Conservation (phyloP, 2,329 filamentous ascomycete species). For the Coniochaeta sp. region DNA sequence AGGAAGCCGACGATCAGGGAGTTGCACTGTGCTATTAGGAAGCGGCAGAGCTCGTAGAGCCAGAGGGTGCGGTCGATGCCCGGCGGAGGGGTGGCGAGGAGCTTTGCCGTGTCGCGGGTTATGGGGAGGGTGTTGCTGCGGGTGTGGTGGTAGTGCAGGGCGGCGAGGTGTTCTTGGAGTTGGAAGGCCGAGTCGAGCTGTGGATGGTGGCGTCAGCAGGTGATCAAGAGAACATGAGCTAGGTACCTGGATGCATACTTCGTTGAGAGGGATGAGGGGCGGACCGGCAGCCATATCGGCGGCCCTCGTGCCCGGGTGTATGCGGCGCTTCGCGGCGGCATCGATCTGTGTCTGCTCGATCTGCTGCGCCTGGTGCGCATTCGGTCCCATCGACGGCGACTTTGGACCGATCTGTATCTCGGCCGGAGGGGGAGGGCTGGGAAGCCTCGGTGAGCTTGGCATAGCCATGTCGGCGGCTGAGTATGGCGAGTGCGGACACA, state of each 20-base stretch:
- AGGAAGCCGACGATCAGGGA: constrained; percentile 88
- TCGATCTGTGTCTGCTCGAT: constrained; percentile 60
- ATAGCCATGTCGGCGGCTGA: constrained; percentile 39
- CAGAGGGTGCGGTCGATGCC: constrained; percentile 82
- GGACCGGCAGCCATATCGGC: constrained; percentile 89
- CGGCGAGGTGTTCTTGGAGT: constrained; percentile 92
- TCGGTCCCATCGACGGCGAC: constrained; percentile 58
- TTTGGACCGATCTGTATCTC: constrained; percentile 76
- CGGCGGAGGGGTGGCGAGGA: constrained; percentile 72
- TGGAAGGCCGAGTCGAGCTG: constrained; percentile 97
- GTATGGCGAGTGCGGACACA: neutral
- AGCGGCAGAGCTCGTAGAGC: constrained; percentile 96
- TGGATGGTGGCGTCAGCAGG: no score
- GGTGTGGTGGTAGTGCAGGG: constrained; percentile 79
- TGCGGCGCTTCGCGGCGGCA: constrained; percentile 71
- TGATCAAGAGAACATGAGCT: no score
- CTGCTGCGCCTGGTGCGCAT: constrained; percentile 50
- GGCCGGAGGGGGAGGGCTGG: constrained; percentile 87
- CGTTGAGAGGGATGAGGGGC: constrained; percentile 75
- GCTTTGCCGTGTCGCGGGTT: constrained; percentile 64
- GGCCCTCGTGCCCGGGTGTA: constrained; percentile 88
- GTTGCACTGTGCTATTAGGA: constrained; percentile 92
- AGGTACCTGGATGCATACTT: constrained; percentile 58
- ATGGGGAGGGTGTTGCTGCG: constrained; percentile 62
- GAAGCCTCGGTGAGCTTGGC: constrained; percentile 83